A percentile compares a stretch with the other conserved stretches of the same genome.
phyloP scores from a whole-genome alignment of 2,329 filamentous ascomycete species.

The Gyromitra esculenta region DNA sequence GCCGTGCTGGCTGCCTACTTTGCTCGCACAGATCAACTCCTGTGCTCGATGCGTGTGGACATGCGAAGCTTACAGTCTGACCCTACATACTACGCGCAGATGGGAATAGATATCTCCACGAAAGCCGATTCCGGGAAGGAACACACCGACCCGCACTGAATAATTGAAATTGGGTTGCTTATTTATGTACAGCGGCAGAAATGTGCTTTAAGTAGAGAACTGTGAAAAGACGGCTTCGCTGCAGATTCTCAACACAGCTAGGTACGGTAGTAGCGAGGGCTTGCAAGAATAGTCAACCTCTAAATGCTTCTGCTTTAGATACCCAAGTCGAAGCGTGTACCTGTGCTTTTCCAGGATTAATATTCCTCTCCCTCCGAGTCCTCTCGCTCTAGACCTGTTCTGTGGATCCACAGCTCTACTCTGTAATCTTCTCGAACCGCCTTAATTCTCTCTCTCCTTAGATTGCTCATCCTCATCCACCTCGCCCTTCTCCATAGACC shows the following conservation, averaged over 20 bases:
- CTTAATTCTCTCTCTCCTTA: neutral
- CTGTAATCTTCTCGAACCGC: conserved; percentile 30
- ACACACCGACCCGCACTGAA: conserved; percentile 24
- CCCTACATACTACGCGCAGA: conserved; percentile 16
- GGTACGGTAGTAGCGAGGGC: conserved; percentile 4
- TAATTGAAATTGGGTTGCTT: conserved; percentile 27
- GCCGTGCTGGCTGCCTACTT: conserved; percentile 10
- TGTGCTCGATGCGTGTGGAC: conserved; percentile 5
- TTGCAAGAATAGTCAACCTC: conserved; percentile 9
- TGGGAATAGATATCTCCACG: conserved; percentile 12
- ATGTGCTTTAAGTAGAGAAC: conserved; percentile 4
- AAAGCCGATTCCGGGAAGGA: conserved; percentile 30
- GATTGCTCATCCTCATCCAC: conserved; percentile 29
- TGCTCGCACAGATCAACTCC: conserved; percentile 24
- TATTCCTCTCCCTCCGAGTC: conserved; percentile 17
- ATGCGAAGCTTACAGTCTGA: neutral
- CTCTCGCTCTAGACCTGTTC: neutral
- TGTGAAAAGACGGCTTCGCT: conserved; percentile 21
- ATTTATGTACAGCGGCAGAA: conserved; percentile 12
- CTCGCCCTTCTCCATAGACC: neutral
- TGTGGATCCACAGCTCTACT: conserved; percentile 6
- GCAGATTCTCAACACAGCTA: conserved; percentile 36
- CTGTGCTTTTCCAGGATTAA: conserved; percentile 18
- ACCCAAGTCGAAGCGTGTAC: conserved; percentile 14
- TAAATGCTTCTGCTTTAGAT: neutral